Base-by-base conservation (phyloP, 495 filamentous ascomycete species). In the Penicillium canescens region DNA sequence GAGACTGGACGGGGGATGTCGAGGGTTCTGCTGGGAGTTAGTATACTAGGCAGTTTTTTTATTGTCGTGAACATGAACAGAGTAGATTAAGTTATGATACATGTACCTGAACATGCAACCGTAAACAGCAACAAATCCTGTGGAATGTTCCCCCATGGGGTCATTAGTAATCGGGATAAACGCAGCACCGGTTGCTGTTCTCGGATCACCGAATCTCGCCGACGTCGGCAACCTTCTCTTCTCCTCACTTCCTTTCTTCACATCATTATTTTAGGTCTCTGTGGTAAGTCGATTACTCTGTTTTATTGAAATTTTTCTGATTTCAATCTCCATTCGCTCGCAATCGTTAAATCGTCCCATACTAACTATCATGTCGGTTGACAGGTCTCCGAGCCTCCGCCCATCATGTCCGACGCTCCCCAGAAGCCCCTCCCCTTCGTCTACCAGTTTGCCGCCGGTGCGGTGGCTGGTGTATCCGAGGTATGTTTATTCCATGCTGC, bases 391-490 rank as follows among this genome's bases (percentile, higher is more conserved):
- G 39, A 47, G 46, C 52, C 52, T 44, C 62, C 8, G 28, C 28
- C 28, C 67, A 84, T 59, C 49, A 89, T 89, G 86, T 78, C 75
- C 41, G 82, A 86, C 39, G 58, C 57, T 54, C 52, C 54, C 40
- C 70, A 70, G 48, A 82, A 90, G 69, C 88, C 90, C 35, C 80
- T 94, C 52, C 88, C 89, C 43, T 94, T 94, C 72, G 71, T 83
- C 42, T 94, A 92, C 81, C 89, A 92, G 75, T 92, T 94, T 74
- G 83, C 83, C 55, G 90, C 90, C 52, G 89, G 89, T 83, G 91
- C 92, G 56, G 85, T 96, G 60, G 91, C 91, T 61, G 91, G 91
- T 78, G 90, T 96, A 45, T 94, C 90, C 56, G 91, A 96, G 82
- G 90, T 89, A 75, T 78, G 87, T 42, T 0, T 34, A 18, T 7